Evolutionary conservation across 208 protist genomes (phyloP).

Genomic region (Lotmaria passim): DNA sequence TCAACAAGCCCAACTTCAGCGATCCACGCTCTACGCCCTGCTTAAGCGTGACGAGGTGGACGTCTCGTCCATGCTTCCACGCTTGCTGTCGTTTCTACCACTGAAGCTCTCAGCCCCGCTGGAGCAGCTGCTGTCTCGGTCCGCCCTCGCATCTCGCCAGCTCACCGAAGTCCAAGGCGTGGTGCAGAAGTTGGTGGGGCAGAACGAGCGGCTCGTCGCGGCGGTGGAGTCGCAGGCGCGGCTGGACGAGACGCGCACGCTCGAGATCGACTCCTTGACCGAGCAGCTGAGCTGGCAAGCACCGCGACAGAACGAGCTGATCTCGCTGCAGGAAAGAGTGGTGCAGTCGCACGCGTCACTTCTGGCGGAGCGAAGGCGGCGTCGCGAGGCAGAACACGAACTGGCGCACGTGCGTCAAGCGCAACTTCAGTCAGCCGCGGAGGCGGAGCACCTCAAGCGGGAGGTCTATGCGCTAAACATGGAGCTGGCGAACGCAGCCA

Average conservation of each 20-base stretch:
- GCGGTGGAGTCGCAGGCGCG: slow-evolving; percentile 19
- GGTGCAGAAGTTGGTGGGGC: slow-evolving; percentile 16
- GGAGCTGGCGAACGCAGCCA: slow-evolving; percentile 34
- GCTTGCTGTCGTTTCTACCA: background rate
- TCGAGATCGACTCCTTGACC: slow-evolving; percentile 16
- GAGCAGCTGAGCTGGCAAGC: slow-evolving; percentile 11
- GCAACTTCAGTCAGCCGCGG: slow-evolving; percentile 16
- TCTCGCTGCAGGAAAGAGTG: slow-evolving; percentile 7
- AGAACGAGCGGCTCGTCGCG: slow-evolving; percentile 18
- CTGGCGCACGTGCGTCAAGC: slow-evolving; percentile 14
- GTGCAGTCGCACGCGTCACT: slow-evolving; percentile 21
- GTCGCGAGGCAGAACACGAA: slow-evolving; percentile 21
- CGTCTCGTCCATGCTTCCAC: background rate
- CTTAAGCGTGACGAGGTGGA: background rate
- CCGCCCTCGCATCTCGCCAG: background rate
- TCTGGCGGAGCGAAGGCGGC: slow-evolving; percentile 30
- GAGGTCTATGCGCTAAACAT: slow-evolving; percentile 41
- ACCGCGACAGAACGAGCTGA: background rate
- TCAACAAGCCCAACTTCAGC: background rate
- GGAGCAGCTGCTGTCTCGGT: background rate
- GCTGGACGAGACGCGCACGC: slow-evolving; percentile 3
- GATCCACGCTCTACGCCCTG: background rate
- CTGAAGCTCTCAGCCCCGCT: slow-evolving; percentile 7
- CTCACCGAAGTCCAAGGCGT: slow-evolving; percentile 5
- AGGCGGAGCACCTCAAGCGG: slow-evolving; percentile 13